Evolutionary conservation across 306 rosid species (phyloP).

Genomic region (Rosa chinensis): DNA sequence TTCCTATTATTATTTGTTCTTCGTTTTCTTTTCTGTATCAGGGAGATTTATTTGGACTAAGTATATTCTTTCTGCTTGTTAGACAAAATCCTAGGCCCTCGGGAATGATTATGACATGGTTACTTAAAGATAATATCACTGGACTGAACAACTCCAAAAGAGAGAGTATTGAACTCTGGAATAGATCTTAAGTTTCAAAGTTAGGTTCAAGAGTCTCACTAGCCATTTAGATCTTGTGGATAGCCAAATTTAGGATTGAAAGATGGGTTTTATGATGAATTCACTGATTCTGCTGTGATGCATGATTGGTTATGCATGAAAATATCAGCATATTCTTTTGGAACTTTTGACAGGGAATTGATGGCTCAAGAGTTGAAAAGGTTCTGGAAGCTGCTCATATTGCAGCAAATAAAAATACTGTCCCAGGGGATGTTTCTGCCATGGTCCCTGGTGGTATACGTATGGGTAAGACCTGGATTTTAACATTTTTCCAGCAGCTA

Average conservation of each 20-base stretch:
- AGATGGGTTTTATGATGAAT: neutral
- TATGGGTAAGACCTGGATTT: constrained; percentile 60
- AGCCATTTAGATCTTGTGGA: neutral
- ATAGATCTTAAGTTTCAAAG: neutral
- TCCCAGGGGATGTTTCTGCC: constrained; percentile 98
- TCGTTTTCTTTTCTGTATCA: neutral
- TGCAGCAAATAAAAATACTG: constrained; percentile 95
- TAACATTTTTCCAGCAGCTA: constrained; percentile 12
- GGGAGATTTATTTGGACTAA: neutral
- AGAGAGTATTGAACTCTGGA: constrained; percentile 15
- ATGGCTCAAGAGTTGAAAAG: constrained; percentile 96
- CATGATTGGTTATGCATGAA: constrained; percentile 5
- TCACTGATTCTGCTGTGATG: neutral
- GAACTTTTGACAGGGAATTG: constrained; percentile 64
- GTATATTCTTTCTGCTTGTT: neutral
- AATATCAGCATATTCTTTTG: constrained; percentile 3
- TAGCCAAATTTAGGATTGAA: neutral
- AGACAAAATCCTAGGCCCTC: neutral
- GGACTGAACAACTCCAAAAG: constrained; percentile 8
- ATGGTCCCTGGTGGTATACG: constrained; percentile 98
- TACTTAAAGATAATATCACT: neutral
- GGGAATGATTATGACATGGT: neutral
- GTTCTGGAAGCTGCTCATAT: constrained; percentile 85
- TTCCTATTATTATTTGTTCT: constrained; percentile 2
- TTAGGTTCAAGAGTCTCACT: neutral